Percentiles rank a stretch among this genome's conserved stretches.
phyloP scores from a whole-genome alignment of 1,284 basidiomycete species.

The Cutaneotrichosporon spelunceum region DNA sequence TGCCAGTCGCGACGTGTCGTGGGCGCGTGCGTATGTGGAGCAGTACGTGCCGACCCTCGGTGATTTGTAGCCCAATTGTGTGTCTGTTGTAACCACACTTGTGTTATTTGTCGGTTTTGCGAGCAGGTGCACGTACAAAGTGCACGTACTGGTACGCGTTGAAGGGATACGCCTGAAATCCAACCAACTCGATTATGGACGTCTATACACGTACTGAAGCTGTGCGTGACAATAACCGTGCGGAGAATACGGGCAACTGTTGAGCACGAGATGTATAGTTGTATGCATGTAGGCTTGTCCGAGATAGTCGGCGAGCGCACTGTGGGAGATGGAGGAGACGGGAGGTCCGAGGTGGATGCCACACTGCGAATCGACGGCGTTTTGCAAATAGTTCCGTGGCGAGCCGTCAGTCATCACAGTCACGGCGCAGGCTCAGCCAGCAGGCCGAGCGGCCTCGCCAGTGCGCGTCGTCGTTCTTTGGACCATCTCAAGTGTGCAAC shows the following conservation, averaged over 20 bases:
- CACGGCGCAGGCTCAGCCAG: not conserved
- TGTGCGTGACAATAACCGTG: too few species aligned
- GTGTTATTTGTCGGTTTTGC: not conserved
- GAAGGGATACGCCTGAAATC: too few species aligned
- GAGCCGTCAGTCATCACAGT: not conserved
- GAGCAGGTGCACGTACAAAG: not conserved
- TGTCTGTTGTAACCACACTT: not conserved
- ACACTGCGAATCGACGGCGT: slow-evolving; percentile 3
- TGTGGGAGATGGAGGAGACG: not conserved
- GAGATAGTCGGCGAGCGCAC: not conserved
- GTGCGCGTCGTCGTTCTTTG: too few species aligned
- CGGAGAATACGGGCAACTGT: too few species aligned
- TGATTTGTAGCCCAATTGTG: not conserved
- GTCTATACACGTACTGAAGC: too few species aligned
- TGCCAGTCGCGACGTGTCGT: not conserved
- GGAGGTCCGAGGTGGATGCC: not conserved
- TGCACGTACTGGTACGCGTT: not conserved
- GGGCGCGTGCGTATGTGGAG: not conserved
- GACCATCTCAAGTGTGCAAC: too few species aligned
- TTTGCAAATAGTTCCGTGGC: slow-evolving; percentile 5
- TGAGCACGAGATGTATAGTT: too few species aligned
- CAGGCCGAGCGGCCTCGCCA: too few species aligned
- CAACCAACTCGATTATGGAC: too few species aligned
- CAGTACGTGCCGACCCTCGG: not conserved
- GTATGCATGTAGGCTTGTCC: too few species aligned